Conservation (phyloP, 2,329 filamentous ascomycete species). For the Alternaria hordeiaustralica region DNA sequence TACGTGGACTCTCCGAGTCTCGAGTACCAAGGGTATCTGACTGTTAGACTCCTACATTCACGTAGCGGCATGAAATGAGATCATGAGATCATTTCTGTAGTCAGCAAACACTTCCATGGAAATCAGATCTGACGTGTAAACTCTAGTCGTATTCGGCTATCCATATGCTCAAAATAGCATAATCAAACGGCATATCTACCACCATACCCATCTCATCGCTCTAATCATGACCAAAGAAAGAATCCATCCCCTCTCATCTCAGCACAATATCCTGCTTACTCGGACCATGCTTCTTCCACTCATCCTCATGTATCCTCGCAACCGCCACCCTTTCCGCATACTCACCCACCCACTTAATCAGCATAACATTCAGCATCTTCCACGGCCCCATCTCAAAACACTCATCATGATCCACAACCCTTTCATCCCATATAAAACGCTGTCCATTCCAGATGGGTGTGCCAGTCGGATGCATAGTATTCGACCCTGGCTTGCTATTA, state of each 20-base stretch:
- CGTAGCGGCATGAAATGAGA: background rate
- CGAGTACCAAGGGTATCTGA: background rate
- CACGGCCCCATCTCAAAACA: constrained; percentile 32
- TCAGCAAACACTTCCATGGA: background rate
- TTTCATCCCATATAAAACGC: constrained; percentile 37
- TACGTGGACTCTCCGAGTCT: background rate
- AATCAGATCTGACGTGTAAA: background rate
- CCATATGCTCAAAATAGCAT: background rate
- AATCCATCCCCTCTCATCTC: constrained; percentile 23
- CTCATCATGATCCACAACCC: constrained; percentile 35
- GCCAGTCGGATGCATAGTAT: constrained; percentile 38
- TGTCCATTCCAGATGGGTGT: constrained; percentile 42
- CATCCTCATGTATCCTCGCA: constrained; percentile 43
- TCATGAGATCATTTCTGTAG: background rate
- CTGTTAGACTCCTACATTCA: background rate
- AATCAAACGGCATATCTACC: background rate
- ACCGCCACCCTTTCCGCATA: constrained; percentile 38
- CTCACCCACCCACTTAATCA: constrained; percentile 38
- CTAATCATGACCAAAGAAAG: background rate
- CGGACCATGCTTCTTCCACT: constrained; percentile 29
- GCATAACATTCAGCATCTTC: constrained; percentile 44
- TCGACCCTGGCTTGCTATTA: constrained; percentile 15
- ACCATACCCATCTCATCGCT: background rate
- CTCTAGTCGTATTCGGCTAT: background rate
- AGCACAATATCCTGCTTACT: constrained; percentile 35